Evolutionary conservation across 2,329 filamentous ascomycete genomes (phyloP).

Genomic region (Aspergillus vadensis): DNA sequence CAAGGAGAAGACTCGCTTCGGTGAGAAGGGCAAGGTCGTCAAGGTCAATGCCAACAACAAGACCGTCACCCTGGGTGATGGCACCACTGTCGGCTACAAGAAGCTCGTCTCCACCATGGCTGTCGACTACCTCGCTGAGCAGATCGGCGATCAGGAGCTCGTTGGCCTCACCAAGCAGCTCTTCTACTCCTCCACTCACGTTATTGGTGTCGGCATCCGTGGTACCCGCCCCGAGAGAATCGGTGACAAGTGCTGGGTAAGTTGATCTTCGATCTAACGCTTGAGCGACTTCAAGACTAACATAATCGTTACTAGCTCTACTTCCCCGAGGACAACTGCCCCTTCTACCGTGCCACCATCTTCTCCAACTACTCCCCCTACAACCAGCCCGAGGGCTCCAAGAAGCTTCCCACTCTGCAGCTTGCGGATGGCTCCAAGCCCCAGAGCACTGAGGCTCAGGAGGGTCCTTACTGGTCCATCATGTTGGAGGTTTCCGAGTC

Average conservation of each 20-base stretch:
- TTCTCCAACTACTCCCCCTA: constrained; percentile 99
- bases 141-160: constrained; percentile 85
- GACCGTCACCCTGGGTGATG: constrained; percentile 77
- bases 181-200: constrained; percentile 96
- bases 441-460: constrained; percentile 69
- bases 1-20: constrained; percentile 87
- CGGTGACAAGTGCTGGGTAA: constrained; percentile 97
- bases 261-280: constrained; percentile 23
- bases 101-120: constrained; percentile 96
- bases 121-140: constrained; percentile 82
- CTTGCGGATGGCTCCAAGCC: constrained; percentile 84
- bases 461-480: constrained; percentile 98
- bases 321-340: constrained; percentile 98
- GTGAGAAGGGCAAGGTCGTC: constrained; percentile 77
- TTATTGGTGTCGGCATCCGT: constrained; percentile 93
- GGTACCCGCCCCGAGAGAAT: constrained; percentile 91
- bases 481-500: constrained; percentile 99
- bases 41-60: constrained; percentile 87
- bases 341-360: constrained; percentile 99
- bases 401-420: constrained; percentile 83
- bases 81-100: constrained; percentile 85
- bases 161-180: constrained; percentile 82
- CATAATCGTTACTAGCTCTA: constrained; percentile 65
- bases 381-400: constrained; percentile 85
- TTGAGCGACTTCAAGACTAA: not conserved